Percentiles rank a stretch among this genome's conserved stretches.
These are phyloP conservation scores for Aspergillus glaucus DNA, from an alignment of 2,329 filamentous ascomycete genomes.

Conservation along the genomic window DNA sequence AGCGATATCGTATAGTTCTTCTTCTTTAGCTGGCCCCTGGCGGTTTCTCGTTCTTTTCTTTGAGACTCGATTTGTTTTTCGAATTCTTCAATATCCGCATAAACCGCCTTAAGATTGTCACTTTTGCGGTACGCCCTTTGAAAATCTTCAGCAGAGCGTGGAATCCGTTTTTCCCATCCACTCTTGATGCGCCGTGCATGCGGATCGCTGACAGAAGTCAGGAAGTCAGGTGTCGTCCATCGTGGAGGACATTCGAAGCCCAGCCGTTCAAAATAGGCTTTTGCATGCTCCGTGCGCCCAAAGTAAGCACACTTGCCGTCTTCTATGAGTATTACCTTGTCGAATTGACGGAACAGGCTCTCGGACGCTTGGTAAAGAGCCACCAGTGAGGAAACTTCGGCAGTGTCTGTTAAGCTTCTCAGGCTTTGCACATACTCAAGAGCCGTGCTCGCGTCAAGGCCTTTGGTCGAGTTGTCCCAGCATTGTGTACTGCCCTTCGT, in stretches of 20 bases:
- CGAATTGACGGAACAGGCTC: constrained; percentile 51
- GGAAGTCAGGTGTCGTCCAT: constrained; percentile 68
- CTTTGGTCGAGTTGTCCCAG: constrained; percentile 72
- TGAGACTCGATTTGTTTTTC: constrained; percentile 44
- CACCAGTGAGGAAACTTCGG: constrained; percentile 56
- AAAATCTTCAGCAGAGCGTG: constrained; percentile 51
- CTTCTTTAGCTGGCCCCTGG: constrained; percentile 35
- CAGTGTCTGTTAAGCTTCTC: constrained; percentile 59
- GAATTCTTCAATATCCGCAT: constrained; percentile 49
- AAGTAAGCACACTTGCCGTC: constrained; percentile 67
- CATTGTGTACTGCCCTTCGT: constrained; percentile 60
- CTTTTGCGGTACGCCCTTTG: constrained; percentile 47
- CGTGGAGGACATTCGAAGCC: constrained; percentile 67
- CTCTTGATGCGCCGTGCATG: constrained; percentile 52
- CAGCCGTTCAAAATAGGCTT: constrained; percentile 62
- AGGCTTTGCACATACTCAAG: constrained; percentile 66
- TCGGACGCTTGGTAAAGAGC: constrained; percentile 65
- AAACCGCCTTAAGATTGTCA: constrained; percentile 35
- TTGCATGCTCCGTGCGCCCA: constrained; percentile 57
- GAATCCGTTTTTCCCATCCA: constrained; percentile 53
- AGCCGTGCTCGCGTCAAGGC: constrained; percentile 67
- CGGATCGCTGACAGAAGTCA: constrained; percentile 65
- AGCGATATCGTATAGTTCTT: constrained; percentile 51
- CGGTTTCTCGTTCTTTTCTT: constrained; percentile 34
- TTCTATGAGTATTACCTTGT: constrained; percentile 63